Evolutionary conservation across 2,329 filamentous ascomycete species (phyloP), one percentile per base, ranked within the genome.

Genomic region (Metarhizium anisopliae): DNA sequence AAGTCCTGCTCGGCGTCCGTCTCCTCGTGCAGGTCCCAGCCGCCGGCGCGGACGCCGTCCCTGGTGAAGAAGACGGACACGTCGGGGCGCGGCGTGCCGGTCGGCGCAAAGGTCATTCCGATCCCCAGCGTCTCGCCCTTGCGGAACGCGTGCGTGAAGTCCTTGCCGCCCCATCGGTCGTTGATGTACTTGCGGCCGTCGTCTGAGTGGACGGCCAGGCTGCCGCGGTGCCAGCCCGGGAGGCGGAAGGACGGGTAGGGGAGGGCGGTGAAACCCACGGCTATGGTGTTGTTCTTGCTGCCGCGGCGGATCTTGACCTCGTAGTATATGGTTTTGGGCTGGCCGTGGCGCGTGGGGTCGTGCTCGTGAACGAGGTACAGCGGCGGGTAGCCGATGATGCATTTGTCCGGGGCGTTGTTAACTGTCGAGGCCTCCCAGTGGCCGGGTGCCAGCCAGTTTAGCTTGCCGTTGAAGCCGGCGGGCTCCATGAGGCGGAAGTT

Each of bases 161-260:
- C 76, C 59, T 81, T 81, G 18, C 89, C 89, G 25, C 89, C 89
- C 75, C 80, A 87, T 7, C 78, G 77, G 67, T 93, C 86, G 66
- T 91, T 90, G 63, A 90, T 77, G 67, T 87, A 94, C 67, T 81
- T 80, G 63, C 86, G 79, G 0, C 89, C 89, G 68, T 93, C 89
- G 67, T 93, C 89, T 50, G 86, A 84, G 67, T 93, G 89, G n/a
- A 93, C 82, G 1, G 78, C 89, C 14, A 92, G 65, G 59, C 83
- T 86, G 18, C 81, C 89, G 38, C 89, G 80, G 66, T 94, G 86
- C 89, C 89, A 93, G 2, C 89, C 89, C 0, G 89, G 89, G 58
- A 92, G 78, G 7, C 89, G 80, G 74, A 90, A 93, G 0, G 79
- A 77, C 6, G 89, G 89, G 65, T 91, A 93, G 7, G 89, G 89